Percentiles rank a stretch among this genome's conserved stretches.
phyloP scores from a whole-genome alignment of 768 basidiomycete genomes.

The Suillus weaverae region DNA sequence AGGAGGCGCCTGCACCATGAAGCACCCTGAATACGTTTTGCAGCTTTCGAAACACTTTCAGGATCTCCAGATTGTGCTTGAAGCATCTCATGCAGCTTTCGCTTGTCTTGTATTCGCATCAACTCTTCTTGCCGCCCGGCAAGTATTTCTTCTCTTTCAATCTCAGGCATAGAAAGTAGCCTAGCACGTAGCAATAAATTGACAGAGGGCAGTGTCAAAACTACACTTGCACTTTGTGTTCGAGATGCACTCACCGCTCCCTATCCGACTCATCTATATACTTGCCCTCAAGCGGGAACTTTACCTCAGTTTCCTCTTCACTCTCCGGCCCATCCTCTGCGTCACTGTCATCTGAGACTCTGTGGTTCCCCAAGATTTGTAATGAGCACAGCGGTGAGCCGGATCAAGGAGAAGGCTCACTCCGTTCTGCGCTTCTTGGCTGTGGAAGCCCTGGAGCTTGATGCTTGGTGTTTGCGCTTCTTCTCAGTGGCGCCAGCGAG shows the following conservation, averaged over 20 bases:
- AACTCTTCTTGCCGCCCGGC: constrained; percentile 79
- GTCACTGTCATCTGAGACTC: constrained; percentile 43
- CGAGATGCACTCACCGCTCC: constrained; percentile 58
- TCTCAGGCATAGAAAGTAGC: constrained; percentile 76
- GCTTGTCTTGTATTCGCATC: constrained; percentile 70
- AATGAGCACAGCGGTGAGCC: constrained; percentile 10
- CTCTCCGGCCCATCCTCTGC: constrained; percentile 63
- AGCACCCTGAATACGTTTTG: constrained; percentile 60
- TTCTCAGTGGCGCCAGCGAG: constrained; percentile 71
- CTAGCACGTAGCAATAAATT: constrained; percentile 40
- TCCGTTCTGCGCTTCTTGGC: constrained; percentile 72
- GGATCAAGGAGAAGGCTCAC: constrained; percentile 42
- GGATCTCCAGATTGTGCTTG: constrained; percentile 57
- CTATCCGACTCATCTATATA: constrained; percentile 85
- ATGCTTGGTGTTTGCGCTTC: constrained; percentile 62
- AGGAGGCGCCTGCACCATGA: constrained; percentile 8
- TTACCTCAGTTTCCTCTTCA: constrained; percentile 57
- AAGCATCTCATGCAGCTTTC: constrained; percentile 72
- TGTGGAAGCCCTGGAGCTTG: constrained; percentile 41
- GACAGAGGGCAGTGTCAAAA: constrained; percentile 24
- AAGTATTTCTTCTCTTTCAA: constrained; percentile 86
- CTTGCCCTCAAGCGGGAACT: constrained; percentile 91
- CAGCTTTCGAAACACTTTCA: constrained; percentile 68
- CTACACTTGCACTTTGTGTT: constrained; percentile 26
- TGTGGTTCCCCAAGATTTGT: constrained; percentile 19